Percentiles rank a stretch among this genome's conserved stretches.
Evolutionary conservation across 2,329 filamentous ascomycete species (phyloP).

Genomic region (Stagonosporopsis rhizophila): DNA sequence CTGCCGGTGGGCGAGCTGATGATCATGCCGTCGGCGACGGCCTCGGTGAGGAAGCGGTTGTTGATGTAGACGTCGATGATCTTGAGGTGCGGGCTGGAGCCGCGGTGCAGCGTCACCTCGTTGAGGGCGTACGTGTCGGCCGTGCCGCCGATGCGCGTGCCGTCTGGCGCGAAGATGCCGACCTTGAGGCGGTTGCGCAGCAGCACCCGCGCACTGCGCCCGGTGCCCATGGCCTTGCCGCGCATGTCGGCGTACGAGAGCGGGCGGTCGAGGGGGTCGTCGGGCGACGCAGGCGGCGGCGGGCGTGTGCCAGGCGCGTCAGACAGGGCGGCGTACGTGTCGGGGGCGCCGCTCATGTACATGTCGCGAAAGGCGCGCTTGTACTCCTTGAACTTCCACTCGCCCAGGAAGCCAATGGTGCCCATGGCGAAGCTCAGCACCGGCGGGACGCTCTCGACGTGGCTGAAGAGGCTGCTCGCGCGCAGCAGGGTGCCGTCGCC

Average conservation of each 20-base stretch:
- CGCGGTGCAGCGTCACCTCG: constrained; percentile 91
- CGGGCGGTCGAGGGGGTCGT: constrained; percentile 38
- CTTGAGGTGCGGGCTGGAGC: constrained; percentile 86
- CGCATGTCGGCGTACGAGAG: constrained; percentile 71
- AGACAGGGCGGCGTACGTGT: constrained; percentile 64
- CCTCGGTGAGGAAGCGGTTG: constrained; percentile 88
- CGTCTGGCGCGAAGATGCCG: constrained; percentile 77
- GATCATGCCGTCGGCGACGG: constrained; percentile 93
- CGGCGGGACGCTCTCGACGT: constrained; percentile 81
- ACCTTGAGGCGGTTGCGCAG: constrained; percentile 87
- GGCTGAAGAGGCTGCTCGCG: constrained; percentile 85
- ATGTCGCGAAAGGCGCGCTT: constrained; percentile 91
- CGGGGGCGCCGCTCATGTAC: constrained; percentile 77
- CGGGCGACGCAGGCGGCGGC: constrained; percentile 23
- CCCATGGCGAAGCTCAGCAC: constrained; percentile 97
- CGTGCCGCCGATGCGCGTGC: constrained; percentile 54
- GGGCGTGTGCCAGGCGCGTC: constrained; percentile 60
- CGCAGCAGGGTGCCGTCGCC: constrained; percentile 92
- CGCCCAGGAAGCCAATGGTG: constrained; percentile 89
- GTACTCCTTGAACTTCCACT: constrained; percentile 95
- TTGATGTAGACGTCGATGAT: constrained; percentile 92
- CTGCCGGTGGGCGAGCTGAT: constrained; percentile 93
- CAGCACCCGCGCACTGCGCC: constrained; percentile 78
- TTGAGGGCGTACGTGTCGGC: constrained; percentile 77
- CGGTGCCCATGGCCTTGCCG: constrained; percentile 81